A percentile compares a stretch with the other conserved stretches of the same genome.
phyloP scores from a whole-genome alignment of 2,329 filamentous ascomycete species.

The Fusarium pseudograminearum region DNA sequence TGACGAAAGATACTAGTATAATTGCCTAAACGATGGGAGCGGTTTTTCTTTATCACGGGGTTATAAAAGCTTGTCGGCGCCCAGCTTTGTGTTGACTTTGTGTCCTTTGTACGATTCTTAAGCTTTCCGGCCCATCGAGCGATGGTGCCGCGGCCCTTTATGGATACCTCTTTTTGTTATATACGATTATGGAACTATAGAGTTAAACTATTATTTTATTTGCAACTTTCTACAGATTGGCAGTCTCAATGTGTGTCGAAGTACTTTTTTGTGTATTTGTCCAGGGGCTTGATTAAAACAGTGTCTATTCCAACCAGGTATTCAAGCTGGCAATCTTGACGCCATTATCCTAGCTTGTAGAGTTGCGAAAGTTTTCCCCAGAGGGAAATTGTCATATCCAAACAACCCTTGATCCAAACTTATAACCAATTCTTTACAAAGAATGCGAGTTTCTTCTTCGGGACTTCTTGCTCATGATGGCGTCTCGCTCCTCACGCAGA shows the following conservation, averaged over 20 bases:
- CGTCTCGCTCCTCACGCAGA: conserved; percentile 72
- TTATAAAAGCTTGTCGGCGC: conserved; percentile 26
- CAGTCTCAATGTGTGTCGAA: not conserved
- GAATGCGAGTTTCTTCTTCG: conserved; percentile 46
- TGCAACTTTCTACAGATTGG: not conserved
- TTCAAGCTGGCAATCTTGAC: not conserved
- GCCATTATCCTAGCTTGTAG: not conserved
- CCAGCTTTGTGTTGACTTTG: conserved; percentile 30
- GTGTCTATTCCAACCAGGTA: not conserved
- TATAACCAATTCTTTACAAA: conserved; percentile 9
- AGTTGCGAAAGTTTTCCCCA: not conserved
- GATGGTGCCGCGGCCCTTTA: conserved; percentile 32
- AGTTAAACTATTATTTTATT: conserved; percentile 31
- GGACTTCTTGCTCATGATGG: conserved; percentile 56
- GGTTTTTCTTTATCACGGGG: conserved; percentile 23
- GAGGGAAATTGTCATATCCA: not conserved
- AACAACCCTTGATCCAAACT: not conserved
- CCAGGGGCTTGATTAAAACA: not conserved
- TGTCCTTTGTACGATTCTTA: conserved; percentile 31
- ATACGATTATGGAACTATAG: conserved; percentile 38
- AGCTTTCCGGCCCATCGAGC: conserved; percentile 12
- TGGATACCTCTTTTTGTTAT: conserved; percentile 46
- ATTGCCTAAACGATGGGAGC: conserved; percentile 28
- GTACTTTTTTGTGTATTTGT: too few species aligned
- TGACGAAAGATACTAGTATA: conserved; percentile 45